phyloP scores from a whole-genome alignment of 2,329 filamentous ascomycete genomes.

The Botryosphaeria dothidea region DNA sequence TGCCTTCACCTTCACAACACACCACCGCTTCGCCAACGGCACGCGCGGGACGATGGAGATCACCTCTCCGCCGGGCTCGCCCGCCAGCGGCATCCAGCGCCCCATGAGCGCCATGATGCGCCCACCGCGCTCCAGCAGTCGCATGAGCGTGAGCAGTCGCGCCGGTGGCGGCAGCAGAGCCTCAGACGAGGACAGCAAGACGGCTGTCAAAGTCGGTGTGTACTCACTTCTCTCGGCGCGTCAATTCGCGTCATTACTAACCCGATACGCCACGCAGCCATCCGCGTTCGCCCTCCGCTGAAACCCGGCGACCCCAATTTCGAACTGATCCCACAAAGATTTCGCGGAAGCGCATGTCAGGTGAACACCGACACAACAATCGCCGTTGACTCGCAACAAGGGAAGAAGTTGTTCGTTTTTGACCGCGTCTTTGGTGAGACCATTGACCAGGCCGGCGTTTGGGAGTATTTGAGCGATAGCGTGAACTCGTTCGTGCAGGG shows the following conservation, averaged over 20 bases:
- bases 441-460: conserved; percentile 82
- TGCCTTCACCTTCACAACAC: neutral
- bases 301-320: conserved; percentile 83
- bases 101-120: conserved; percentile 81
- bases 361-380: conserved; percentile 83
- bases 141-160: conserved; percentile 82
- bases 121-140: conserved; percentile 76
- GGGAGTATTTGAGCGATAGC: conserved; percentile 91
- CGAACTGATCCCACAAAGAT: conserved; percentile 93
- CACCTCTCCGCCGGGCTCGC: conserved; percentile 39
- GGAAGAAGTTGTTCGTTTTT: conserved; percentile 93
- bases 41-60: conserved; percentile 18
- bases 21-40: neutral
- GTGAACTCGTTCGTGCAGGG: conserved; percentile 89
- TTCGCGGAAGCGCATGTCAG: conserved; percentile 90
- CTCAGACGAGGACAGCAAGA: conserved; percentile 87
- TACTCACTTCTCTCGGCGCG: conserved; percentile 33
- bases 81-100: conserved; percentile 52
- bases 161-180: conserved; percentile 72
- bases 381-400: conserved; percentile 80
- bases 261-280: conserved; percentile 58
- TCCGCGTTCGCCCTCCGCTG: conserved; percentile 87
- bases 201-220: conserved; percentile 95
- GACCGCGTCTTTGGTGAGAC: conserved; percentile 90
- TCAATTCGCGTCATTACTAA: conserved; percentile 26